These are phyloP conservation scores for Annulohypoxylon bovei DNA, from an alignment of 495 filamentous ascomycete genomes.

Conservation along the genomic window DNA sequence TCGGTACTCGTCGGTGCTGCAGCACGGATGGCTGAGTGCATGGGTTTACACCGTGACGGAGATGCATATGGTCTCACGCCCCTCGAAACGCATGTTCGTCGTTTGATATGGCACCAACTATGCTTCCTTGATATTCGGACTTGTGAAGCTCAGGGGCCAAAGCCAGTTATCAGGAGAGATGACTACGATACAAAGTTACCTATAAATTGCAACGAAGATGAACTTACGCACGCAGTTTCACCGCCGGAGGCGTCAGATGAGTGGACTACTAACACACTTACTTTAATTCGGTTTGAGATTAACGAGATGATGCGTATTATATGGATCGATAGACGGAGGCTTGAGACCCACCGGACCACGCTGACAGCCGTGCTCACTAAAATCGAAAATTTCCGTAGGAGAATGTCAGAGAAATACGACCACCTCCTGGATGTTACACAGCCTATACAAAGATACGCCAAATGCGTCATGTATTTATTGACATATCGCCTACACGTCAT, in stretches of 20 bases:
- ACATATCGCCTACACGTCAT: slow-evolving; percentile 70
- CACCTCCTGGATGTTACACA: slow-evolving; percentile 64
- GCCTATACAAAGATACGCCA: slow-evolving; percentile 68
- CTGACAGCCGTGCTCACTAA: slow-evolving; percentile 65
- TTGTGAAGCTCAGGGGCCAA: slow-evolving; percentile 79
- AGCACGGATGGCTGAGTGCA: slow-evolving; percentile 77
- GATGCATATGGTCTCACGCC: slow-evolving; percentile 68
- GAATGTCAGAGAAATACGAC: slow-evolving; percentile 68
- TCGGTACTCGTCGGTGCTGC: slow-evolving; percentile 75
- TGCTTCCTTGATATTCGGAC: slow-evolving; percentile 80
- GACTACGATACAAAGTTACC: slow-evolving; percentile 76
- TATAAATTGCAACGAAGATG: slow-evolving; percentile 71
- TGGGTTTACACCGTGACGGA: slow-evolving; percentile 80
- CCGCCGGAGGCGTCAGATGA: slow-evolving; percentile 55
- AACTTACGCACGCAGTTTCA: slow-evolving; percentile 55
- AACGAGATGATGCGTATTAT: slow-evolving; percentile 76
- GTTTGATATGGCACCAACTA: slow-evolving; percentile 80
- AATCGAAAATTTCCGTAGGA: slow-evolving; percentile 68
- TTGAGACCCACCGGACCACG: slow-evolving; percentile 69
- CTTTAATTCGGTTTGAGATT: slow-evolving; percentile 74
- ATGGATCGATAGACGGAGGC: slow-evolving; percentile 68
- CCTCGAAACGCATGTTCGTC: slow-evolving; percentile 76
- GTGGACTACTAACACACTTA: slow-evolving; percentile 74
- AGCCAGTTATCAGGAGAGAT: slow-evolving; percentile 70
- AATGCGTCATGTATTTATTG: slow-evolving; percentile 68